These are phyloP conservation scores for Prunella vulgaris DNA, from an alignment of 257 asterid species.

Conservation along the genomic window DNA sequence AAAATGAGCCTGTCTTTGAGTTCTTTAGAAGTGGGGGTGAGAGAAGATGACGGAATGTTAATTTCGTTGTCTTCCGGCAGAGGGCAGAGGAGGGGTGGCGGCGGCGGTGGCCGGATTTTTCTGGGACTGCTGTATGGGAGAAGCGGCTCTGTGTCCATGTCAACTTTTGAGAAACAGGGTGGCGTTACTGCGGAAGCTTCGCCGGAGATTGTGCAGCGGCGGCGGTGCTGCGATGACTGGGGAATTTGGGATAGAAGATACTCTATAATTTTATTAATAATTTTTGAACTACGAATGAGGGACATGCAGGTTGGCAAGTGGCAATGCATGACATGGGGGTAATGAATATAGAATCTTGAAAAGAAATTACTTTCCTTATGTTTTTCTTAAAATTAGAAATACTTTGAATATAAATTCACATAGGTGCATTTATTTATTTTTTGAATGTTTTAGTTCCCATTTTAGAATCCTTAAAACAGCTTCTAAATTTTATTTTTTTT, in stretches of 20 bases:
- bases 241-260: neutral
- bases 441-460: too few relatives aligned
- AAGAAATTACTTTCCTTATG: neutral
- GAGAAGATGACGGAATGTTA: slow-evolving; percentile 42
- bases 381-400: too few relatives aligned
- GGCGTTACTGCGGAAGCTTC: neutral
- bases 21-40: slow-evolving; percentile 56
- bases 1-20: slow-evolving; percentile 64
- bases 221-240: neutral
- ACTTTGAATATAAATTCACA: too few relatives aligned
- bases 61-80: slow-evolving; percentile 55
- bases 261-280: neutral
- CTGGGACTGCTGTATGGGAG: slow-evolving; percentile 37
- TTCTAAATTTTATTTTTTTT: too few relatives aligned
- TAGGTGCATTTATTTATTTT: too few relatives aligned
- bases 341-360: neutral
- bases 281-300: neutral
- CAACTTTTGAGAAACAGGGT: neutral
- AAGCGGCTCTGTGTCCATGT: slow-evolving; percentile 73
- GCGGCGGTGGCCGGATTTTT: slow-evolving; percentile 29
- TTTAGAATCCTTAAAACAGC: too few relatives aligned
- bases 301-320: slow-evolving; percentile 25
- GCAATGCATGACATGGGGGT: slow-evolving; percentile 16
- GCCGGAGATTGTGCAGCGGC: slow-evolving; percentile 16
- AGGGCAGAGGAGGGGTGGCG: slow-evolving; percentile 44